Evolutionary conservation across 208 protist genomes (phyloP).

Genomic region (Wallacemonas sp.): DNA sequence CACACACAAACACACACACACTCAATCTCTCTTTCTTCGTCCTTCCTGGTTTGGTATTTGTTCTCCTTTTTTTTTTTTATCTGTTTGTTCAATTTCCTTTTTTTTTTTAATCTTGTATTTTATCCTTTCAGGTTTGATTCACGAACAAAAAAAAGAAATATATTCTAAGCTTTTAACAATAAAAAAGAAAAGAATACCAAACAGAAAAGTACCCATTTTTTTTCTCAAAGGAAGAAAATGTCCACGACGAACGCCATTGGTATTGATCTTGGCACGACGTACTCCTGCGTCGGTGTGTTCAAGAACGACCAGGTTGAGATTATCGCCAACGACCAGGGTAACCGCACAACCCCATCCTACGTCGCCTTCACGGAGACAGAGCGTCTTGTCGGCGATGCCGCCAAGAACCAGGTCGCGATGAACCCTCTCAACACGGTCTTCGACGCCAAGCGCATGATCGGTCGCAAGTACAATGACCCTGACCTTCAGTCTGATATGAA

Average conservation of each 20-base stretch:
- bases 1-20: conserved; percentile 1
- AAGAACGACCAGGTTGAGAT: conserved; percentile 94
- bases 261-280: conserved; percentile 97
- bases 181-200: conserved; percentile 16
- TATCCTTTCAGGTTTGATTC: no score
- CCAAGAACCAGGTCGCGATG: conserved; percentile 91
- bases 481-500: conserved; percentile 96
- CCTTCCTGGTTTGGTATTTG: conserved; percentile 2
- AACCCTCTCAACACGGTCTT: conserved; percentile 93
- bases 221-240: background rate
- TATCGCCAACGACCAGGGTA: conserved; percentile 93
- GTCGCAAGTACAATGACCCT: conserved; percentile 90
- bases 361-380: conserved; percentile 96
- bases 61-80: conserved; percentile 14
- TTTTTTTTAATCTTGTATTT: no score
- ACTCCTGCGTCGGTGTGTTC: conserved; percentile 97
- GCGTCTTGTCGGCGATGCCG: conserved; percentile 87
- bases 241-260: conserved; percentile 58
- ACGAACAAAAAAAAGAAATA: background rate
- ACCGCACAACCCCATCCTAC: conserved; percentile 95
- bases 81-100: conserved; percentile 17
- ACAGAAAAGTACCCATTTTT: conserved; percentile 1
- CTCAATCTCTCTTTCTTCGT: background rate
- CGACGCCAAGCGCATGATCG: conserved; percentile 93
- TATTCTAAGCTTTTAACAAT: no score